A percentile compares a stretch with the other conserved stretches of the same genome.
These are phyloP conservation scores for Yamadazyma akitaensis DNA, from an alignment of 805 yeast species.

Conservation along the genomic window DNA sequence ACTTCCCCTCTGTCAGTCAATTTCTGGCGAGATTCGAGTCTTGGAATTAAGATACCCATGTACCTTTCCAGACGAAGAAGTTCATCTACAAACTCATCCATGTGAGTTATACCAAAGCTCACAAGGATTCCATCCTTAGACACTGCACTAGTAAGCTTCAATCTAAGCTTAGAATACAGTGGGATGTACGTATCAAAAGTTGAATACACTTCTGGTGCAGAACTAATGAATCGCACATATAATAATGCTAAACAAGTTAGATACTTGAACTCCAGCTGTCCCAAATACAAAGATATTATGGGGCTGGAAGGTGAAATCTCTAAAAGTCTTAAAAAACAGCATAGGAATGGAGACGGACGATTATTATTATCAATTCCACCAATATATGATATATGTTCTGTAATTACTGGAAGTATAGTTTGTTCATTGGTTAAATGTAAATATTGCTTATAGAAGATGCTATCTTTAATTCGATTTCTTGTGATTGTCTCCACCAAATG, in stretches of 20 bases:
- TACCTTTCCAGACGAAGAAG: constrained; percentile 56
- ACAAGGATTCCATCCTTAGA: constrained; percentile 21
- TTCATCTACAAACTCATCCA: constrained; percentile 75
- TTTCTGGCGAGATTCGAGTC: constrained; percentile 43
- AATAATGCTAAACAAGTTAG: constrained; percentile 64
- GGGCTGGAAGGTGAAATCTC: constrained; percentile 70
- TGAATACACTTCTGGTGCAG: constrained; percentile 38
- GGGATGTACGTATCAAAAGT: constrained; percentile 52
- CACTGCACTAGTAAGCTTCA: constrained; percentile 27
- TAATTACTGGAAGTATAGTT: constrained; percentile 33
- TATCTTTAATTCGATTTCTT: constrained; percentile 41
- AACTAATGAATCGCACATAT: constrained; percentile 52
- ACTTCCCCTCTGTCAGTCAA: constrained; percentile 43
- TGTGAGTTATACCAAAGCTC: constrained; percentile 39
- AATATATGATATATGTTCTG: constrained; percentile 38
- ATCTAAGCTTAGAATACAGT: constrained; percentile 69
- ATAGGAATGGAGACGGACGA: constrained; percentile 69
- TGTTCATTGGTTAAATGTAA: constrained; percentile 40
- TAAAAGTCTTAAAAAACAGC: constrained; percentile 70
- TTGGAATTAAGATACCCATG: constrained; percentile 71
- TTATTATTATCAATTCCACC: constrained; percentile 59
- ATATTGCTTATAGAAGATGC: constrained; percentile 41
- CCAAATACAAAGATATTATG: constrained; percentile 50
- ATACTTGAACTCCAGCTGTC: constrained; percentile 69
- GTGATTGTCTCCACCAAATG: constrained; percentile 39